Conservation (phyloP, 768 basidiomycete genomes). For the Cubamyces lactineus region DNA sequence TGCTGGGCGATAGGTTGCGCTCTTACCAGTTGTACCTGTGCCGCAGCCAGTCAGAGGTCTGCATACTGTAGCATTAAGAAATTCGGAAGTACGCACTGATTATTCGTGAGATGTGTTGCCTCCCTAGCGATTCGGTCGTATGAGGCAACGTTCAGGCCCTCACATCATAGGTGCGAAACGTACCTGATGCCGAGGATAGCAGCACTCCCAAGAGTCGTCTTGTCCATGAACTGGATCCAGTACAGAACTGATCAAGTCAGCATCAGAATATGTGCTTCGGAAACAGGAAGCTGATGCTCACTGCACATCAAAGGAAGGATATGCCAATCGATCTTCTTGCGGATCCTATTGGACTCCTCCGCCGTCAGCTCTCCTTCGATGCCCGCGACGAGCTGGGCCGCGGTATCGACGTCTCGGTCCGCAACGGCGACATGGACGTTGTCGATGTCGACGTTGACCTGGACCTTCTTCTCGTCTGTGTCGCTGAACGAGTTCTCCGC, state of each 20-base stretch:
- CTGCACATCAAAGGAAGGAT: constrained; percentile 75
- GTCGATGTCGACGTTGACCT: constrained; percentile 25
- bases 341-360: constrained; percentile 52
- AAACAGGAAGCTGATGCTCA: constrained; percentile 39
- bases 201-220: constrained; percentile 67
- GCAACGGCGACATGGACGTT: constrained; percentile 43
- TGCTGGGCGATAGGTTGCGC: no score
- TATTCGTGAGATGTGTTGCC: constrained; percentile 63
- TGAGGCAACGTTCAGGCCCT: not conserved
- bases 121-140: constrained; percentile 41
- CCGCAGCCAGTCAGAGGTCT: not conserved
- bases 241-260: constrained; percentile 18
- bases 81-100: constrained; percentile 46
- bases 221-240: constrained; percentile 83
- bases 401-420: constrained; percentile 60
- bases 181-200: constrained; percentile 75
- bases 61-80: not conserved
- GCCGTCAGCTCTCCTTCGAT: constrained; percentile 50
- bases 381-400: constrained; percentile 57
- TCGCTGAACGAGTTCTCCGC: constrained; percentile 26
- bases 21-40: constrained; percentile 66
- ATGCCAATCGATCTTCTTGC: constrained; percentile 68
- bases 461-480: constrained; percentile 38
- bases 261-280: not conserved
- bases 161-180: constrained; percentile 22